phyloP scores from a whole-genome alignment of 495 filamentous ascomycete species.

The Pyronema omphalodes region DNA sequence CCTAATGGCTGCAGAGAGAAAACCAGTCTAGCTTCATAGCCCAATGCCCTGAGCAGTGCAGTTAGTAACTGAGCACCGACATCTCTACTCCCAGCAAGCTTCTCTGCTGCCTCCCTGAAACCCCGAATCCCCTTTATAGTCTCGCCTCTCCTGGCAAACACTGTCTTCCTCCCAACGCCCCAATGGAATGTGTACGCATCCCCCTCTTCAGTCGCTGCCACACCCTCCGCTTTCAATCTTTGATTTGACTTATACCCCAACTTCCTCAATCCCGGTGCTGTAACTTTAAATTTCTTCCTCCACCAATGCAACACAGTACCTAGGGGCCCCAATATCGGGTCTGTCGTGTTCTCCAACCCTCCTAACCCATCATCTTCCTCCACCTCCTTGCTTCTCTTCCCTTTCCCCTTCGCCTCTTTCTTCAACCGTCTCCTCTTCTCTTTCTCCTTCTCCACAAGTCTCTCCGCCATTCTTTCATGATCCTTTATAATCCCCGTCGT shows the following conservation, averaged over 20 bases:
- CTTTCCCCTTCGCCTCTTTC: slow-evolving; percentile 22
- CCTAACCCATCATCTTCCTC: slow-evolving; percentile 36
- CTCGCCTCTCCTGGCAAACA: slow-evolving; percentile 31
- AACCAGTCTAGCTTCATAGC: slow-evolving; percentile 62
- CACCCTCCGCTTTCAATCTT: slow-evolving; percentile 46
- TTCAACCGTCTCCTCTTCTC: slow-evolving; percentile 22
- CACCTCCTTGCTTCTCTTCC: slow-evolving; percentile 26
- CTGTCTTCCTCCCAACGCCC: slow-evolving; percentile 1
- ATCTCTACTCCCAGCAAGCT: slow-evolving; percentile 68
- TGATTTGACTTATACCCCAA: slow-evolving; percentile 62
- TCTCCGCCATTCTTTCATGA: slow-evolving; percentile 46
- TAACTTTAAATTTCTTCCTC: slow-evolving; percentile 66
- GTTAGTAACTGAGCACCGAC: slow-evolving; percentile 82
- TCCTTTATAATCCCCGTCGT: slow-evolving; percentile 39
- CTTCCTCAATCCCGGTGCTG: slow-evolving; percentile 67
- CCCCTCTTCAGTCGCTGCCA: slow-evolving; percentile 18
- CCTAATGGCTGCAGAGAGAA: slow-evolving; percentile 73
- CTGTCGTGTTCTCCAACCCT: slow-evolving; percentile 45
- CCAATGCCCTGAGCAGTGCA: slow-evolving; percentile 64
- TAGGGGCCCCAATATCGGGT: slow-evolving; percentile 65
- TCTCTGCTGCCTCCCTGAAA: slow-evolving; percentile 48
- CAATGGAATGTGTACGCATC: neutral
- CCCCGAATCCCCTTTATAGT: slow-evolving; percentile 42
- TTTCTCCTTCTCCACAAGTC: slow-evolving; percentile 36
- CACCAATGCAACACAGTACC: slow-evolving; percentile 64